Evolutionary conservation across 78 protist species (phyloP).

Genomic region (Dictyostelium firmibasis): DNA sequence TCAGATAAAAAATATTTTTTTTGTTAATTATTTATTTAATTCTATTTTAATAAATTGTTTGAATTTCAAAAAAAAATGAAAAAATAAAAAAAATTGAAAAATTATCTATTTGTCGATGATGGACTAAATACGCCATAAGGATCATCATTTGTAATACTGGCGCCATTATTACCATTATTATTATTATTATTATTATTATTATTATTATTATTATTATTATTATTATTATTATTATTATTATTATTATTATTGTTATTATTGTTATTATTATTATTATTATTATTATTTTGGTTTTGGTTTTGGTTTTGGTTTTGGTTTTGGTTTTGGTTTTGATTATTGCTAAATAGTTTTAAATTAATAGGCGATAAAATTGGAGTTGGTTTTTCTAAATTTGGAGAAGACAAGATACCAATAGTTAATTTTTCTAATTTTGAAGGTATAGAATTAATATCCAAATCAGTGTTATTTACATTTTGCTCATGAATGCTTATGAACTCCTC

Average conservation of each 20-base stretch:
- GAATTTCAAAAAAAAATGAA: too few species aligned
- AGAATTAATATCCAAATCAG: neutral
- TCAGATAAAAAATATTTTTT: too few species aligned
- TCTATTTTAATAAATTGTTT: too few species aligned
- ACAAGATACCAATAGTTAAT: slow-evolving; percentile 19
- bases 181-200: neutral
- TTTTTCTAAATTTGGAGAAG: slow-evolving; percentile 17
- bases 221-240: neutral
- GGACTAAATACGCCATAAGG: neutral
- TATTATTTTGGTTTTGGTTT: too few species aligned
- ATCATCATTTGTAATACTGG: neutral
- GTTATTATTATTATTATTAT: neutral
- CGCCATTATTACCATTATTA: neutral
- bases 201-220: neutral
- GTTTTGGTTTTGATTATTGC: neutral
- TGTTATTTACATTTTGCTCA: neutral
- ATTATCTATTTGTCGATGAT: neutral
- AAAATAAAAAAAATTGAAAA: too few species aligned
- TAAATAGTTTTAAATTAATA: neutral
- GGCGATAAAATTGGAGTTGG: neutral
- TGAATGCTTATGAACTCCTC: neutral
- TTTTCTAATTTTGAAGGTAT: slow-evolving; percentile 29
- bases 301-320: too few species aligned
- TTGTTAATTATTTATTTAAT: too few species aligned
- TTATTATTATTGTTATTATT: neutral